These are phyloP conservation scores for Candida boleticola DNA, from an alignment of 805 yeast species.

Conservation along the genomic window DNA sequence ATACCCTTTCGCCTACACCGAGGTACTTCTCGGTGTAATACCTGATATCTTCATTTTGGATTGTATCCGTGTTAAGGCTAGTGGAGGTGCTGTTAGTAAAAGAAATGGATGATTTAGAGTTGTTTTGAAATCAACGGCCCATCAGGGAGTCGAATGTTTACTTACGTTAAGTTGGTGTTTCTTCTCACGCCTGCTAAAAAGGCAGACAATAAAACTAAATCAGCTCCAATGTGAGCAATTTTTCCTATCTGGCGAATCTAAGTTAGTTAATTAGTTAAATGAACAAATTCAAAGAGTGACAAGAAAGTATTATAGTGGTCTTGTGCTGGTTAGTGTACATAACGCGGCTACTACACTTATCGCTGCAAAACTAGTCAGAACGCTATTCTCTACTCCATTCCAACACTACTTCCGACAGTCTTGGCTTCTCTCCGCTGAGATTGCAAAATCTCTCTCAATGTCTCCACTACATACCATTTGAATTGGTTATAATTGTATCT, in stretches of 20 bases:
- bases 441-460: too few relatives aligned
- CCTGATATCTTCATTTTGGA: constrained; percentile 45
- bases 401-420: too few relatives aligned
- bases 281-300: not conserved
- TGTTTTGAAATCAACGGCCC: too few relatives aligned
- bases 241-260: constrained; percentile 41
- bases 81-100: constrained; percentile 6
- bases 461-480: too few relatives aligned
- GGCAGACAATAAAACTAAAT: constrained; percentile 61
- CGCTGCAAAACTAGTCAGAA: too few relatives aligned
- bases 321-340: too few relatives aligned
- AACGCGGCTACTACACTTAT: too few relatives aligned
- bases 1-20: constrained; percentile 79
- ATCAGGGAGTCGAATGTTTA: too few relatives aligned
- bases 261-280: constrained; percentile 6
- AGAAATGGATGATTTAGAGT: too few relatives aligned
- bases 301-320: not conserved
- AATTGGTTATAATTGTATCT: too few relatives aligned
- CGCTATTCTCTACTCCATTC: too few relatives aligned
- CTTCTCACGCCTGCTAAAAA: constrained; percentile 71
- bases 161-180: constrained; percentile 57
- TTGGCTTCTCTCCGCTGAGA: too few relatives aligned
- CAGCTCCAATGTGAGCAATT: constrained; percentile 55
- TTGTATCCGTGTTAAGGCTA: constrained; percentile 46
- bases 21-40: constrained; percentile 64